Evolutionary conservation across 78 protist species (phyloP).

Genomic region (Dictyostelium purpureum): DNA sequence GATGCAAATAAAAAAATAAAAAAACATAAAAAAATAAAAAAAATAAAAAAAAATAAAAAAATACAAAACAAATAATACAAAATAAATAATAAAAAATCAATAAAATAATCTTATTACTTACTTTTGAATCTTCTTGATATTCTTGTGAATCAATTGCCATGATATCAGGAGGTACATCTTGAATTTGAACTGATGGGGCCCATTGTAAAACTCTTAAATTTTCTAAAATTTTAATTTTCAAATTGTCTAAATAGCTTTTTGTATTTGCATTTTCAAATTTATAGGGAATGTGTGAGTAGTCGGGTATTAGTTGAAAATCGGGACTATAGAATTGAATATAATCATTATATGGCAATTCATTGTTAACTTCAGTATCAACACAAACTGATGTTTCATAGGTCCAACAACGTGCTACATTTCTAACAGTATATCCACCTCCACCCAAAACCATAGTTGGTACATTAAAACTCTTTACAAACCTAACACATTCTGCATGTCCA

Average conservation of each 20-base stretch:
- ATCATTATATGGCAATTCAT: slow-evolving; percentile 96
- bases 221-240: slow-evolving; percentile 56
- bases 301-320: slow-evolving; percentile 90
- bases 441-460: slow-evolving; percentile 97
- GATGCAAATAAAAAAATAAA: not conserved
- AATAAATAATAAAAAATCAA: not conserved
- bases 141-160: slow-evolving; percentile 25
- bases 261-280: slow-evolving; percentile 94
- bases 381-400: slow-evolving; percentile 93
- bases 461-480: slow-evolving; percentile 85
- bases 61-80: not conserved
- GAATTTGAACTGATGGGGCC: slow-evolving; percentile 61
- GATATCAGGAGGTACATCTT: slow-evolving; percentile 80
- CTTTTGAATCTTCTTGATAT: slow-evolving; percentile 56
- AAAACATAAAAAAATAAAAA: not conserved
- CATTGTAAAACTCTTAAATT: slow-evolving; percentile 61
- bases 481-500: slow-evolving; percentile 95
- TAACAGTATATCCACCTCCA: slow-evolving; percentile 99
- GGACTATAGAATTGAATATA: slow-evolving; percentile 98
- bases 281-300: slow-evolving; percentile 41
- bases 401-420: slow-evolving; percentile 99
- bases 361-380: slow-evolving; percentile 55
- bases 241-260: slow-evolving; percentile 85
- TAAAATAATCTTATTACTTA: not conserved
- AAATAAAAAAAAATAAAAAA: too few species aligned